A percentile compares a stretch with the other conserved stretches of the same genome.
These are phyloP conservation scores for Daldinia caldariorum DNA, from an alignment of 495 filamentous ascomycete genomes.

Conservation along the genomic window DNA sequence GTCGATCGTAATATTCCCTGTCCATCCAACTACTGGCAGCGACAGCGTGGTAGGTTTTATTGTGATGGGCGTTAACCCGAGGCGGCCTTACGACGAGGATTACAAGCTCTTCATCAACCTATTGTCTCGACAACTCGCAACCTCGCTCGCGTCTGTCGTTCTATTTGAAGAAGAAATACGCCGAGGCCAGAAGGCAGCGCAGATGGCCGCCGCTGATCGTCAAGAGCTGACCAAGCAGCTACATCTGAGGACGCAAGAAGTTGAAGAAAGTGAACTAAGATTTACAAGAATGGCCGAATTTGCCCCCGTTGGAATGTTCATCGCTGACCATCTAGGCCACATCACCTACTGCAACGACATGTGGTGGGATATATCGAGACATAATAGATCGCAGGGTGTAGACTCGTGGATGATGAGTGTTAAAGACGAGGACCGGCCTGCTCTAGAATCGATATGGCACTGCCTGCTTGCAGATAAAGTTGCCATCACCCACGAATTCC, in stretches of 20 bases:
- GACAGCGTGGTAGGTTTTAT: conserved; percentile 71
- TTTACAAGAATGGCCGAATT: conserved; percentile 81
- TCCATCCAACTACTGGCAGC: conserved; percentile 73
- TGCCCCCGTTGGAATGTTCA: conserved; percentile 77
- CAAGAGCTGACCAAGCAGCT: conserved; percentile 74
- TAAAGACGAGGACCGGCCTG: conserved; percentile 66
- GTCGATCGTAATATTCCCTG: conserved; percentile 74
- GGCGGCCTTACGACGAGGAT: conserved; percentile 74
- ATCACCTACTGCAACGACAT: conserved; percentile 79
- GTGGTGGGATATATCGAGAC: conserved; percentile 73
- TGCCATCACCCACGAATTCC: conserved; percentile 70
- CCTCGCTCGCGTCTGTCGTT: conserved; percentile 75
- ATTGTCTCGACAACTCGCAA: conserved; percentile 74
- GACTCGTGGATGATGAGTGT: conserved; percentile 74
- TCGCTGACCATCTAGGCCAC: conserved; percentile 67
- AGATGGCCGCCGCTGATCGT: conserved; percentile 70
- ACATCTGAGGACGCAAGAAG: conserved; percentile 71
- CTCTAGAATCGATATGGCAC: conserved; percentile 64
- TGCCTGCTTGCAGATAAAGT: conserved; percentile 64
- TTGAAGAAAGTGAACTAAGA: conserved; percentile 73
- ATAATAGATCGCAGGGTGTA: conserved; percentile 61
- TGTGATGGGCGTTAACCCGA: conserved; percentile 73
- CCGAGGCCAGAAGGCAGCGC: conserved; percentile 71
- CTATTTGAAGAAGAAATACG: conserved; percentile 79
- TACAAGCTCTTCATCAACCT: conserved; percentile 75